A percentile compares a stretch with the other conserved stretches of the same genome.
These are phyloP conservation scores for Cyclotella choctawhatcheeana DNA, from an alignment of 108 stramenopile species.

Conservation along the genomic window DNA sequence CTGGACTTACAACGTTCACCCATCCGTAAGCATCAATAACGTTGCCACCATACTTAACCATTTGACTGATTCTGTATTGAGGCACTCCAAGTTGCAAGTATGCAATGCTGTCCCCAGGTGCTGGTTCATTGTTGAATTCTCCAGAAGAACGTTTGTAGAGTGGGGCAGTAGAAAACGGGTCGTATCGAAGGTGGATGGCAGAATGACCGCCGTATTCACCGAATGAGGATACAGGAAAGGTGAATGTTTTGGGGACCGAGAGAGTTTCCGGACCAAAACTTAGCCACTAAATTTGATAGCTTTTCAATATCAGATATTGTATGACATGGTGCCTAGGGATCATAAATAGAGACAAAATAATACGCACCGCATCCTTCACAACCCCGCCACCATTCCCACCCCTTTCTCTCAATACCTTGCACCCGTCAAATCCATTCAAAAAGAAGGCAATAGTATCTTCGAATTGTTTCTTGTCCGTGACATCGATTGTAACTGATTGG, in stretches of 20 bases:
- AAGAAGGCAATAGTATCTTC: slow-evolving; percentile 76
- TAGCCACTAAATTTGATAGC: slow-evolving; percentile 62
- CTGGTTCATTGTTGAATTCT: slow-evolving; percentile 54
- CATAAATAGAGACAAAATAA: not conserved
- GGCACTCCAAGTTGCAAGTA: slow-evolving; percentile 86
- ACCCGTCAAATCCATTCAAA: slow-evolving; percentile 62
- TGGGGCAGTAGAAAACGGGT: slow-evolving; percentile 44
- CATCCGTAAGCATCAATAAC: slow-evolving; percentile 85
- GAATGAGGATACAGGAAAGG: slow-evolving; percentile 79
- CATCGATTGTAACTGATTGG: slow-evolving; percentile 72
- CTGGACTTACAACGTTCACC: slow-evolving; percentile 82
- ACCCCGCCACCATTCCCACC: slow-evolving; percentile 21
- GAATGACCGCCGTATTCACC: slow-evolving; percentile 83
- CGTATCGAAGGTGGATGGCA: slow-evolving; percentile 77
- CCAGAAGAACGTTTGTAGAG: slow-evolving; percentile 63
- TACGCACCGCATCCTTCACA: slow-evolving; percentile 43
- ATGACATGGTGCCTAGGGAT: not conserved
- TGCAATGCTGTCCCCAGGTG: slow-evolving; percentile 82
- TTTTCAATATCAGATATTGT: not conserved
- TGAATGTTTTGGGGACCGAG: slow-evolving; percentile 66
- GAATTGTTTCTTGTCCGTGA: slow-evolving; percentile 65
- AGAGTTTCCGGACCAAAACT: slow-evolving; percentile 86
- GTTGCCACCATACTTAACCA: slow-evolving; percentile 80
- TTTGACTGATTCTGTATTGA: slow-evolving; percentile 78
- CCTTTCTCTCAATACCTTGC: slow-evolving; percentile 45